Evolutionary conservation across 2,329 filamentous ascomycete genomes (phyloP).

Genomic region (Penicillium hordei): DNA sequence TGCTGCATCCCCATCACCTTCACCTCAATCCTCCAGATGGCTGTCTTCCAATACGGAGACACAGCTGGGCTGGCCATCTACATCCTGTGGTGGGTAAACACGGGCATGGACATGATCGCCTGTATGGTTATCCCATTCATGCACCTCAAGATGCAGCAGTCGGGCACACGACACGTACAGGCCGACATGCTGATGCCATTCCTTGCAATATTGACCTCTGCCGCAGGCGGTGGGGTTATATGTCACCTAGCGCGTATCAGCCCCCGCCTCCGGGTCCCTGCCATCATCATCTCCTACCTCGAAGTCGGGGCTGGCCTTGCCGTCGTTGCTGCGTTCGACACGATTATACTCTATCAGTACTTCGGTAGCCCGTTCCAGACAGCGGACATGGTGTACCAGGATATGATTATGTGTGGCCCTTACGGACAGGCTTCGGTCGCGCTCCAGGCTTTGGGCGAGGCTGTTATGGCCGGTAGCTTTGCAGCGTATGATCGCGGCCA

Average conservation of each 20-base stretch:
- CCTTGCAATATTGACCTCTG: constrained; percentile 42
- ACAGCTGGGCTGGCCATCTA: constrained; percentile 31
- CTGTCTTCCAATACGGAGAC: constrained; percentile 49
- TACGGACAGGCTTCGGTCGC: constrained; percentile 45
- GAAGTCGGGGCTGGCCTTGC: constrained; percentile 38
- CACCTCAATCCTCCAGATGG: constrained; percentile 41
- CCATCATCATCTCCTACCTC: constrained; percentile 45
- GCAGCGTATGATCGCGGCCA: constrained; percentile 34
- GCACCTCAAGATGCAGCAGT: constrained; percentile 39
- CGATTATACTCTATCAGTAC: constrained; percentile 37
- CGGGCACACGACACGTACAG: constrained; percentile 35
- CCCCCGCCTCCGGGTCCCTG: constrained; percentile 36
- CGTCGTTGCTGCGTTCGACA: constrained; percentile 34
- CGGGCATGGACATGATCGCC: constrained; percentile 33
- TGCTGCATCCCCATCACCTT: constrained; percentile 41
- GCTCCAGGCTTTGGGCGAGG: constrained; percentile 39
- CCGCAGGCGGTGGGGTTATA: constrained; percentile 41
- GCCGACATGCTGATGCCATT: constrained; percentile 41
- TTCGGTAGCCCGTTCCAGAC: constrained; percentile 27
- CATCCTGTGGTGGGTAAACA: constrained; percentile 46
- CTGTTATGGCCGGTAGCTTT: constrained; percentile 34
- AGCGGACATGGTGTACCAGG: constrained; percentile 32
- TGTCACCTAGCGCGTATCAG: constrained; percentile 31
- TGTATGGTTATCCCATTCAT: constrained; percentile 38
- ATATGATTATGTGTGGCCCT: constrained; percentile 45